phyloP scores from a whole-genome alignment of 768 basidiomycete genomes.

The Leucosporidium yakuticum region DNA sequence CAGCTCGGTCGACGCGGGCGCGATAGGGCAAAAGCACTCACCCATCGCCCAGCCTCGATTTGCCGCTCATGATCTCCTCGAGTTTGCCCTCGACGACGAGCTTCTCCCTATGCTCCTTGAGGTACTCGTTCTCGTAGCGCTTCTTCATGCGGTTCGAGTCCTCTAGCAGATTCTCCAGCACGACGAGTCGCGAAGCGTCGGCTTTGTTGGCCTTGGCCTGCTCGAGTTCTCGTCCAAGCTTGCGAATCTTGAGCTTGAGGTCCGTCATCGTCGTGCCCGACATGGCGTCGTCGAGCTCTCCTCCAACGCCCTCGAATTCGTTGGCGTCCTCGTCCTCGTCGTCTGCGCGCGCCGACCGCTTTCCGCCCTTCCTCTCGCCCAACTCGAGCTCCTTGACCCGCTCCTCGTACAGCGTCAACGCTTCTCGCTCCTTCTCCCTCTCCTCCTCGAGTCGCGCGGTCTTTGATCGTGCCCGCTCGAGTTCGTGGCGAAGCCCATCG shows the following conservation, averaged over 20 bases:
- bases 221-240: slow-evolving; percentile 72
- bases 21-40: slow-evolving; percentile 42
- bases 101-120: slow-evolving; percentile 74
- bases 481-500: slow-evolving; percentile 64
- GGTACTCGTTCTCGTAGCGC: slow-evolving; percentile 80
- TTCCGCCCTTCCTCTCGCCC: slow-evolving; percentile 43
- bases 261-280: slow-evolving; percentile 83
- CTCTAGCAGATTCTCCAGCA: slow-evolving; percentile 84
- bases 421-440: slow-evolving; percentile 70
- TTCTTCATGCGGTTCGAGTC: slow-evolving; percentile 86
- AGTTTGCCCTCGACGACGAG: slow-evolving; percentile 70
- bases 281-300: slow-evolving; percentile 72
- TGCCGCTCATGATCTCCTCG: slow-evolving; percentile 85
- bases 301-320: slow-evolving; percentile 44
- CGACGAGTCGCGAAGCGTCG: slow-evolving; percentile 67
- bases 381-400: slow-evolving; percentile 82
- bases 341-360: slow-evolving; percentile 15
- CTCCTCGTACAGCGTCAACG: slow-evolving; percentile 83
- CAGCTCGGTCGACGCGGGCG: background rate
- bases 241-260: slow-evolving; percentile 77
- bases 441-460: slow-evolving; percentile 57
- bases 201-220: slow-evolving; percentile 65
- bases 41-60: slow-evolving; percentile 68
- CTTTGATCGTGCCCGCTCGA: slow-evolving; percentile 67
- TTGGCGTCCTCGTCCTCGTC: slow-evolving; percentile 42